Percentiles rank a stretch among this genome's conserved stretches.
Evolutionary conservation across 2,329 filamentous ascomycete genomes (phyloP).

Genomic region (Aspergillus pseudoterreus): DNA sequence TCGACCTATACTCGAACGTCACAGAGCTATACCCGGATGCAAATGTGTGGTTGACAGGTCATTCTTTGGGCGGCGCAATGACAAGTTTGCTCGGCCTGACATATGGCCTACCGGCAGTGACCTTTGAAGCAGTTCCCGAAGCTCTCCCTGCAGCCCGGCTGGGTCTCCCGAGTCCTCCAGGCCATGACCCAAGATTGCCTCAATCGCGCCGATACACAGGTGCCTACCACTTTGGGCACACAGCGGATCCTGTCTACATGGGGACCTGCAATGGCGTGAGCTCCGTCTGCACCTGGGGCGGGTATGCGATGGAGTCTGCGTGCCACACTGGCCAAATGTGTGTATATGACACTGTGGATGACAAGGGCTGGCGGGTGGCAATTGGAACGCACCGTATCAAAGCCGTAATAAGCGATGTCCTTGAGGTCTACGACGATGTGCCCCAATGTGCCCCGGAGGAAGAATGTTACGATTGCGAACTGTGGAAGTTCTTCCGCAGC

Average conservation of each 20-base stretch:
- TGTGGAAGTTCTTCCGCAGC: slow-evolving; percentile 93
- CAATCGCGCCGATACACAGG: slow-evolving; percentile 72
- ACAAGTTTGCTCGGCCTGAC: slow-evolving; percentile 85
- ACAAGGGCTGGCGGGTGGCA: slow-evolving; percentile 88
- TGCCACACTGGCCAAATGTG: slow-evolving; percentile 89
- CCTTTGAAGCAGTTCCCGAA: slow-evolving; percentile 90
- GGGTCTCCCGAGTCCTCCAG: slow-evolving; percentile 80
- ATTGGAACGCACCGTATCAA: slow-evolving; percentile 89
- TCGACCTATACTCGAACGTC: slow-evolving; percentile 88
- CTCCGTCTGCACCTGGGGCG: slow-evolving; percentile 83
- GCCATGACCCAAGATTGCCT: slow-evolving; percentile 65
- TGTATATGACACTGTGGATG: slow-evolving; percentile 85
- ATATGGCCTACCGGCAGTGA: slow-evolving; percentile 85
- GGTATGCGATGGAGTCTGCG: slow-evolving; percentile 89
- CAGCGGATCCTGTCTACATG: slow-evolving; percentile 91
- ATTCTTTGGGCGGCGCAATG: slow-evolving; percentile 87
- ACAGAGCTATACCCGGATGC: slow-evolving; percentile 81
- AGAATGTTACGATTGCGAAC: slow-evolving; percentile 80
- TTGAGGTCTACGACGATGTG: slow-evolving; percentile 76
- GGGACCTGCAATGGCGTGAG: slow-evolving; percentile 89
- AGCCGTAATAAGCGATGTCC: slow-evolving; percentile 80
- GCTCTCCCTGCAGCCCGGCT: slow-evolving; percentile 80
- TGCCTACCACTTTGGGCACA: slow-evolving; percentile 88
- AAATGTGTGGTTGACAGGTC: slow-evolving; percentile 84
- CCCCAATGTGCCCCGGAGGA: slow-evolving; percentile 74